A percentile compares a stretch with the other conserved stretches of the same genome.
These are phyloP conservation scores for Penicillium psychrosexuale DNA, from an alignment of 2,329 filamentous ascomycete species.

Conservation along the genomic window DNA sequence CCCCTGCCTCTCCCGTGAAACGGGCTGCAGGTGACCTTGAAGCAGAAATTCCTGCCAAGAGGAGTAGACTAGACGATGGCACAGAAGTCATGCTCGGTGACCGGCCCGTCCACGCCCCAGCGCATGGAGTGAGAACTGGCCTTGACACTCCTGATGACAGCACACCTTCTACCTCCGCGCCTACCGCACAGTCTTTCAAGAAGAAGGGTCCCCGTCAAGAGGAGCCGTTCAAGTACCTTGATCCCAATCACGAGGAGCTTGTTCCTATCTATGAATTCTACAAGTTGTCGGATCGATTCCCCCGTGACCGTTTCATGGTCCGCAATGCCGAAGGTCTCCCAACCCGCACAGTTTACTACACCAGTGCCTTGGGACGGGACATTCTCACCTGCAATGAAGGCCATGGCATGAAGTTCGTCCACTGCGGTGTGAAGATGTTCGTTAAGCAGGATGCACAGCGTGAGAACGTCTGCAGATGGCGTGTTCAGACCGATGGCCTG, in stretches of 20 bases:
- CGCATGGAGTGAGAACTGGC: conserved; percentile 25
- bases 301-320: conserved; percentile 89
- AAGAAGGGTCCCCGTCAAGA: conserved; percentile 54
- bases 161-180: conserved; percentile 18
- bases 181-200: conserved; percentile 22
- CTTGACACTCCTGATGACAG: conserved; percentile 25
- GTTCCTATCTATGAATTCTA: conserved; percentile 79
- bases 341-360: conserved; percentile 96
- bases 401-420: conserved; percentile 89
- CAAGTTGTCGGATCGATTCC: conserved; percentile 77
- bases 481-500: conserved; percentile 92
- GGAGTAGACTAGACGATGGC: conserved; percentile 43
- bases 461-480: conserved; percentile 83
- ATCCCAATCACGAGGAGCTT: conserved; percentile 71
- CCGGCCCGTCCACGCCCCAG: conserved; percentile 35
- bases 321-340: conserved; percentile 86
- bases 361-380: conserved; percentile 75
- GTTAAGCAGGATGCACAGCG: conserved; percentile 94
- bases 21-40: conserved; percentile 34
- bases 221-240: conserved; percentile 91
- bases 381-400: conserved; percentile 86
- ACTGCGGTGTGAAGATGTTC: conserved; percentile 97
- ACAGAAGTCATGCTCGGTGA: conserved; percentile 39
- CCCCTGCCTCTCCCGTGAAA: conserved; percentile 29
- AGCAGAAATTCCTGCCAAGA: conserved; percentile 42